These are phyloP conservation scores for Lepidopterella palustris DNA, from an alignment of 495 filamentous ascomycete species.

Conservation along the genomic window DNA sequence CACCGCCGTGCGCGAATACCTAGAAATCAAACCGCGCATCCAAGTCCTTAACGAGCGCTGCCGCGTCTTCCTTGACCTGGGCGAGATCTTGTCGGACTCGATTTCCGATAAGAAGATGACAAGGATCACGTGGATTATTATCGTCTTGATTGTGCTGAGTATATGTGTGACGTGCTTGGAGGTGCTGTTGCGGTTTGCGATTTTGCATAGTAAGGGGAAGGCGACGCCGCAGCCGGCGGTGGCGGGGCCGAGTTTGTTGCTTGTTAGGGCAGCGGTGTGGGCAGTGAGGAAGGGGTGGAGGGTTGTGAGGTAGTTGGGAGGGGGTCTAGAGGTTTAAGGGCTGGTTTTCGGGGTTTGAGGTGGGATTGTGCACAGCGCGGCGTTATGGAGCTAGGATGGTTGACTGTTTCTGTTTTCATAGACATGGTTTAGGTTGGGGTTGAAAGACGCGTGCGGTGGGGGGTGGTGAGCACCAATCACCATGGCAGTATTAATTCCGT, in stretches of 20 bases:
- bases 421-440: no score
- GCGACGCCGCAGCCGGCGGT: slow-evolving; percentile 8
- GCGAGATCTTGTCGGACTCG: slow-evolving; percentile 87
- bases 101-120: slow-evolving; percentile 94
- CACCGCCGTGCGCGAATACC: slow-evolving; percentile 88
- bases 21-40: slow-evolving; percentile 92
- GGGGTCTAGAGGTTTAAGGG: no score
- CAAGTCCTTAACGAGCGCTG: slow-evolving; percentile 96
- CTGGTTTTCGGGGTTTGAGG: no score
- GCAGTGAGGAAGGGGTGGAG: slow-evolving; percentile 3
- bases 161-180: slow-evolving; percentile 88
- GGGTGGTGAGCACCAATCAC: no score
- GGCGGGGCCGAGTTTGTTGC: slow-evolving; percentile 17
- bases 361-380: no score
- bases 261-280: slow-evolving; percentile 16
- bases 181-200: slow-evolving; percentile 78
- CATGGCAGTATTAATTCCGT: no score
- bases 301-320: background rate
- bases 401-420: no score
- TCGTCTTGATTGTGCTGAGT: slow-evolving; percentile 81
- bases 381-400: no score
- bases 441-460: no score
- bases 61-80: slow-evolving; percentile 90
- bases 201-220: slow-evolving; percentile 46
- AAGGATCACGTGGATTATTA: slow-evolving; percentile 95